Conservation (phyloP, 2,329 filamentous ascomycete genomes). For the Aureobasidium sp. region DNA sequence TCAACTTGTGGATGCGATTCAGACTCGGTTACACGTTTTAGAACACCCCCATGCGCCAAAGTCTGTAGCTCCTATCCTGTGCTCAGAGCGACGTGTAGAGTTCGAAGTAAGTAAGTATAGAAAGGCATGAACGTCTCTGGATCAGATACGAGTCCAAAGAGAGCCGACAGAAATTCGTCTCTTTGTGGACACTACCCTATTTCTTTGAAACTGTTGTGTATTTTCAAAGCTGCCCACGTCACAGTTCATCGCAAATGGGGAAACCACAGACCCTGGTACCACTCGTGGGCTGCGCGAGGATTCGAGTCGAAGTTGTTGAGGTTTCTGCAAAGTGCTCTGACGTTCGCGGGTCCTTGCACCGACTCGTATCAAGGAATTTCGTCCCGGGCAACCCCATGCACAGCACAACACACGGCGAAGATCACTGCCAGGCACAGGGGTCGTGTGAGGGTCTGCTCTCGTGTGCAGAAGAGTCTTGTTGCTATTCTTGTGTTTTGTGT, state of each 20-base stretch:
- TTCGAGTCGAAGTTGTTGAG: slow-evolving; percentile 5
- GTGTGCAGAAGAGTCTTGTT: background rate
- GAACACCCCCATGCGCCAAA: too few relatives aligned
- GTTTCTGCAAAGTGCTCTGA: slow-evolving; percentile 2
- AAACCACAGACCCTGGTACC: background rate
- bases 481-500: background rate
- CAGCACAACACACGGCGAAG: background rate
- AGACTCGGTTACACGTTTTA: too few relatives aligned
- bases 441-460: background rate
- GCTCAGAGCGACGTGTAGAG: too few relatives aligned
- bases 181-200: background rate
- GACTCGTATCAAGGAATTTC: slow-evolving; percentile 4
- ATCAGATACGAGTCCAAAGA: too few relatives aligned
- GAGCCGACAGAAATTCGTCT: background rate
- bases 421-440: slow-evolving; percentile 4
- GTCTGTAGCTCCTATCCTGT: too few relatives aligned
- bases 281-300: background rate
- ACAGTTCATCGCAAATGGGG: background rate
- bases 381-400: slow-evolving; percentile 7
- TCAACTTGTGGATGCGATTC: background rate
- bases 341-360: background rate
- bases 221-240: background rate
- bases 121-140: too few relatives aligned
- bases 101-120: too few relatives aligned
- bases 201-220: background rate